Base-by-base conservation (phyloP, 352 stramenopile species). In the Phytophthora fragariaefolia region DNA sequence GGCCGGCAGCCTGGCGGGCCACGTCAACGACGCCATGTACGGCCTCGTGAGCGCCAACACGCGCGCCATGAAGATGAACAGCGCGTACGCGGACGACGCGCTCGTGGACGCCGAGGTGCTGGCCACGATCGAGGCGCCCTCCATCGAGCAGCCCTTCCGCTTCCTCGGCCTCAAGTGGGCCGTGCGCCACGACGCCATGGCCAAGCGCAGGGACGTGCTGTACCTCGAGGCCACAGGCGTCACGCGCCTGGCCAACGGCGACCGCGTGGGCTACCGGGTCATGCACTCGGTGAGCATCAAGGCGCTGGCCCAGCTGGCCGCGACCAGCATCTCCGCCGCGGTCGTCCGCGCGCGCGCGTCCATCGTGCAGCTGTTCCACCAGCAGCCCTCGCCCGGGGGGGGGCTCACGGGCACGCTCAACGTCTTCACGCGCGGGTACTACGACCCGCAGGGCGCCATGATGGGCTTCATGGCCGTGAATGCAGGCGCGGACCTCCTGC, bases 91-190 rank as follows among this genome's bases (percentile, higher is more conserved):
- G 3, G 63, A 72, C 30, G 71, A 79, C 47, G 47, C 64, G 0
- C 27, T 85, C n/a, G 73, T 81, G 24, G 79, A 88, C 56, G 77
- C 75, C 0, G 63, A 76, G 13, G 75, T 90, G 38, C 65, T 90
- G 38, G 42, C 65, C 4, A 73, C 70, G 3, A 68, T 90, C 7
- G 55, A 87, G 26, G 20, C 47, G 0, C 77, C 82, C 5, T 79
- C 38, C 0, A 61, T 74, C 0, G 66, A 79, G 13, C 52, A 90
- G 18, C 82, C 82, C 1, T 87, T 87, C 59, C 72, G 71, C 13
- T 90, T 90, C 46, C 66, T 85, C 5, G 82, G 82, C 6, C 58
- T 90, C 56, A 90, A 90, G 57, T 88, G 82, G 77, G 58, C 74
- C 7, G 58, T 80, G 17, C 66, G 82, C 6, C 74, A 63, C 26